Evolutionary conservation across 164 flowering plant genomes (phyloP).

Genomic region (Chimonanthus salicifolius): DNA sequence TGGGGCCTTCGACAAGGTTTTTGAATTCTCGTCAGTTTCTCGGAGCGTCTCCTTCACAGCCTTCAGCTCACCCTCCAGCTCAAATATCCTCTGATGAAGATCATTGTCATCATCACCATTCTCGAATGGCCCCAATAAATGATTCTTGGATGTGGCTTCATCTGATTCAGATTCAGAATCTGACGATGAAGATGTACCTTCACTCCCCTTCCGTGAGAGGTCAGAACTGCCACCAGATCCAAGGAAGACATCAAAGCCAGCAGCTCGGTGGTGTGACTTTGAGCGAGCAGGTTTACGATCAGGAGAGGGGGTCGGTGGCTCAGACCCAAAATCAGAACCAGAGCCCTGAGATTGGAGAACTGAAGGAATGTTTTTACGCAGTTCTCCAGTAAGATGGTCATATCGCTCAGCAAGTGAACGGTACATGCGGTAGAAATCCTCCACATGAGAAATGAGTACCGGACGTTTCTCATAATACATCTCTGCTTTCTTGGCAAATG

Average conservation of each 20-base stretch:
- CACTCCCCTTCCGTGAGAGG: constrained; percentile 39
- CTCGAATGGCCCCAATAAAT: constrained; percentile 22
- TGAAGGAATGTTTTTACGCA: constrained; percentile 50
- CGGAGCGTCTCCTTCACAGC: constrained; percentile 48
- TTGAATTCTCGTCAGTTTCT: constrained; percentile 27
- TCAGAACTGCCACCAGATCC: constrained; percentile 57
- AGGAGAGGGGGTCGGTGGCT: constrained; percentile 32
- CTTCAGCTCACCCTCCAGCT: constrained; percentile 55
- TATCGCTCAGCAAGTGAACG: constrained; percentile 88
- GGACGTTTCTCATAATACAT: constrained; percentile 89
- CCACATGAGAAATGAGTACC: constrained; percentile 63
- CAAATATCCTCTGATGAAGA: constrained; percentile 33
- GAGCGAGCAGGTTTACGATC: constrained; percentile 30
- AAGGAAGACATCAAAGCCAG: constrained; percentile 80
- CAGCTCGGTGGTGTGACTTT: constrained; percentile 50
- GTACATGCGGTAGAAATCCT: constrained; percentile 82
- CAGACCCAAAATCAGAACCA: constrained; percentile 50
- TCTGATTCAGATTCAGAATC: constrained; percentile 60
- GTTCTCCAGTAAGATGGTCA: constrained; percentile 76
- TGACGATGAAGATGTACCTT: constrained; percentile 42
- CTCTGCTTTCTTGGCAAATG: constrained; percentile 86
- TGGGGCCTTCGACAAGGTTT: constrained; percentile 14
- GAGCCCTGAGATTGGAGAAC: constrained; percentile 70
- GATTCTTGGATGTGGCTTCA: constrained; percentile 46
- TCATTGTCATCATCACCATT: constrained; percentile 31